Conservation (phyloP, 305 asterid species). For the Ilex paraguariensis region DNA sequence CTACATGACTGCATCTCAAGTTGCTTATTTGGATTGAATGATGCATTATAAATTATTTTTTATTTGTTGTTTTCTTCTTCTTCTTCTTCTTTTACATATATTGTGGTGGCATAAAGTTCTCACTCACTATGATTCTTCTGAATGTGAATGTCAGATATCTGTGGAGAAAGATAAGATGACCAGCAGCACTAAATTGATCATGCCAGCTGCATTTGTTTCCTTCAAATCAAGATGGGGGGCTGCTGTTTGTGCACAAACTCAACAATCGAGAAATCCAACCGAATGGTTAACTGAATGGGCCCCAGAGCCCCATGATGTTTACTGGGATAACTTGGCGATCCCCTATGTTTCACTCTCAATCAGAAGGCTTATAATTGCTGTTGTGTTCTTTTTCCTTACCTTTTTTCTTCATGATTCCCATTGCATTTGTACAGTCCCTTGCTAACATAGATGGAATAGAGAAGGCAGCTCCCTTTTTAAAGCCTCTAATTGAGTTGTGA, state of each 20-base stretch:
- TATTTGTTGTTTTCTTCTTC: neutral
- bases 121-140: neutral
- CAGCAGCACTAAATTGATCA: conserved; percentile 49
- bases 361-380: conserved; percentile 71
- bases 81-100: conserved; percentile 10
- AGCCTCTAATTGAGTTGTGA: conserved; percentile 63
- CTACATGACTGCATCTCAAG: too few relatives aligned
- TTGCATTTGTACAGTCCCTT: conserved; percentile 82
- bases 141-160: conserved; percentile 47
- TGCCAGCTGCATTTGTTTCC: conserved; percentile 96
- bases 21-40: too few relatives aligned
- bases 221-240: conserved; percentile 93
- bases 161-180: conserved; percentile 65
- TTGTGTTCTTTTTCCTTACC: conserved; percentile 91
- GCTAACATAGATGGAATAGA: conserved; percentile 83
- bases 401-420: conserved; percentile 90
- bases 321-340: conserved; percentile 86
- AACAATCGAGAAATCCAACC: conserved; percentile 87
- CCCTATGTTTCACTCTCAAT: conserved; percentile 82
- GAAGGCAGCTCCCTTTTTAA: conserved; percentile 58
- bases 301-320: conserved; percentile 89
- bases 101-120: conserved; percentile 12
- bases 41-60: too few relatives aligned
- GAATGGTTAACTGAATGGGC: conserved; percentile 97
- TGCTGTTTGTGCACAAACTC: conserved; percentile 97